Percentiles rank a stretch among this genome's conserved stretches.
phyloP scores from a whole-genome alignment of 352 stramenopile species.

The Globisporangium splendens region DNA sequence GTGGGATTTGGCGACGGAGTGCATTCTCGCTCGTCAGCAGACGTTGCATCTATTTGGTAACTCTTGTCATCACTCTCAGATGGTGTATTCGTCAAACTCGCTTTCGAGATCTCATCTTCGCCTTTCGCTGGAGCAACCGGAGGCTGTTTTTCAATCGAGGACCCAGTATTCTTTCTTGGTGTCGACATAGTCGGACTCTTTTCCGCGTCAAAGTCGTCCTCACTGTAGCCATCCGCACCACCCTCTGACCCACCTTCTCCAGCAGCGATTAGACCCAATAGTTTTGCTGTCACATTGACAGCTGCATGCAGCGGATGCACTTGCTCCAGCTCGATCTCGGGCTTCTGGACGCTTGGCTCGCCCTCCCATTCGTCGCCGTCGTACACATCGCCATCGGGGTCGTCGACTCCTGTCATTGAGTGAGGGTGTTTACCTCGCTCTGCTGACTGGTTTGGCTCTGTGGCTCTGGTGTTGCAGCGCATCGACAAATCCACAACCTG shows the following conservation, averaged over 20 bases:
- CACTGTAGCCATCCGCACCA: slow-evolving; percentile 1
- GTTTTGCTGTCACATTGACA: not conserved
- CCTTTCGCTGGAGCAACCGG: too few species aligned
- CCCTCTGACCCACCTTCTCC: not conserved
- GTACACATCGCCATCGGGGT: slow-evolving; percentile 2
- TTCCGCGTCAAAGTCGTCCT: slow-evolving; percentile 9
- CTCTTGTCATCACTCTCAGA: not conserved
- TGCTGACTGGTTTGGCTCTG: not conserved
- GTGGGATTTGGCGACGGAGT: not conserved
- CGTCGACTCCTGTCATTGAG: not conserved
- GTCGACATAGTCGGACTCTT: not conserved
- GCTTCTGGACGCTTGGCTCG: not conserved
- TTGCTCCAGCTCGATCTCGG: not conserved
- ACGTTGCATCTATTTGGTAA: not conserved
- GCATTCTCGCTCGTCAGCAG: not conserved
- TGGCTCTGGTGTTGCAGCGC: not conserved
- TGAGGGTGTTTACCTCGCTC: not conserved
- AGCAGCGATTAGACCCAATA: not conserved
- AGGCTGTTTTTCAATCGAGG: too few species aligned
- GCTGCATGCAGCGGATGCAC: slow-evolving; percentile 1
- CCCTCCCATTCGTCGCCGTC: slow-evolving; percentile 7
- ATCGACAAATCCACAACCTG: not conserved
- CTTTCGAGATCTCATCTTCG: too few species aligned
- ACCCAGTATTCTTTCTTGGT: too few species aligned
- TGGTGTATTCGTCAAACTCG: not conserved